Base-by-base conservation (phyloP, 257 asterid species). In the Avicennia marina region DNA sequence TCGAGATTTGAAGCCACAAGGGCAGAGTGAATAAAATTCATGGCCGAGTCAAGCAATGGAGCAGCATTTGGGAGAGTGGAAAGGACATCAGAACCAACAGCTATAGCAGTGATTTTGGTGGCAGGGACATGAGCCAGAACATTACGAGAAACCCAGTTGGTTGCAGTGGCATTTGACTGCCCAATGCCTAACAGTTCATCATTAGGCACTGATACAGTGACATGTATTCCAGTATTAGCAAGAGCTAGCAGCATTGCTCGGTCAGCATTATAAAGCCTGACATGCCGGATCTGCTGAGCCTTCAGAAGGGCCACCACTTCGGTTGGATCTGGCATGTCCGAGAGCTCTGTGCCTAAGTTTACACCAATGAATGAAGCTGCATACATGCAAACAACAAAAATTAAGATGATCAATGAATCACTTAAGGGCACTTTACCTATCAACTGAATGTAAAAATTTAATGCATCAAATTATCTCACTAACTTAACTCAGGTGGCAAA, bases 21-120 rank as follows among this genome's bases (percentile, higher is more conserved):
- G 22, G 93, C 88, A 1, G 93, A 80, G 26, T 80, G 81, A 53
- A 83, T 71, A 44, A 72, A 80, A 18, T 49, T 45, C 75, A 83
- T 59, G 33, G 93, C 88, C 6, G 77, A 56, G 33, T 77, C 83
- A 4, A 80, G 66, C 61, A 83, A 56, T 1, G 85, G 74, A 29
- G 81, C 85, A 16, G 76, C 85, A 50, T 83, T 83, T 13, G 91
- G 72, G 52, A 80, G 83, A 57, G 78, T 27, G 6, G 83, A 63
- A 9, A 76, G 93, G 10, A 83, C 83, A 48, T 80, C 93, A 1
- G 93, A 83, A 6, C 93, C 93, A 7, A 83, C 84, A 43, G 78
- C 78, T 27, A 83, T 73, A 12, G 93, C 70, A 21, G 81, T 83
- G 62, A 83, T 83, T 62, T 78, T 80, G 55, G 93, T 83, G 16